Conservation (phyloP, 2,329 filamentous ascomycete species). For the Fusarium pseudonygamai region DNA sequence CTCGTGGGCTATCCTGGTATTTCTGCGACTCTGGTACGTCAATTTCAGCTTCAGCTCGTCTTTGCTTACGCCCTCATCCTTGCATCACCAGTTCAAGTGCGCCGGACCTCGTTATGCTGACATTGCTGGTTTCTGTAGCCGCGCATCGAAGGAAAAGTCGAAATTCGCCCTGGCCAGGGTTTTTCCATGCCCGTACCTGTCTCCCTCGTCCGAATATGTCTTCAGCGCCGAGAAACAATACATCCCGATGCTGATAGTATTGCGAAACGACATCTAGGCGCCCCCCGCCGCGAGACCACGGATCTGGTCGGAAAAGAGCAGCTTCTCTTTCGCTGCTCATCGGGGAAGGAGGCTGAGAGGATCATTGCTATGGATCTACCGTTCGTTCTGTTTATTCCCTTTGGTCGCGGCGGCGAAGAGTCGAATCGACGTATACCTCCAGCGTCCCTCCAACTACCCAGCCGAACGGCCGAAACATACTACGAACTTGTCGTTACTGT, state of each 20-base stretch:
- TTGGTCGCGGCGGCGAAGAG: constrained; percentile 89
- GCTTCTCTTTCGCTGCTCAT: constrained; percentile 85
- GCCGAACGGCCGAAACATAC: constrained; percentile 93
- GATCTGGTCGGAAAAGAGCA: constrained; percentile 97
- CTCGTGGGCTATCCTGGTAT: constrained; percentile 97
- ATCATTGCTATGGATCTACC: constrained; percentile 97
- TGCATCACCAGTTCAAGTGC: constrained; percentile 8
- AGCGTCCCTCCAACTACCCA: constrained; percentile 88
- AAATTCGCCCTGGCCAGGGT: constrained; percentile 87
- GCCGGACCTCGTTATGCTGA: constrained; percentile 27
- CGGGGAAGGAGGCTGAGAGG: constrained; percentile 85
- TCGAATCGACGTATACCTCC: constrained; percentile 89
- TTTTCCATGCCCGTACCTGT: constrained; percentile 89
- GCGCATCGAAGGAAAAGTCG: constrained; percentile 96
- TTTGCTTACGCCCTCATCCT: constrained; percentile 20
- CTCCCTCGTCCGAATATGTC: constrained; percentile 91
- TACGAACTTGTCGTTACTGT: constrained; percentile 97
- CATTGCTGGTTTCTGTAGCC: constrained; percentile 65
- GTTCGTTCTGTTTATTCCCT: constrained; percentile 97
- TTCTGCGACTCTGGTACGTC: constrained; percentile 91
- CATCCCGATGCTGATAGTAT: constrained; percentile 95
- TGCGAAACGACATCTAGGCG: constrained; percentile 89
- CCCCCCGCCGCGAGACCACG: constrained; percentile 87
- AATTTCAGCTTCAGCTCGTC: constrained; percentile 9
- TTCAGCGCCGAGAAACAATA: constrained; percentile 94